Base-by-base conservation (phyloP, 306 rosid genomes). In the Quercus berberidifolia region DNA sequence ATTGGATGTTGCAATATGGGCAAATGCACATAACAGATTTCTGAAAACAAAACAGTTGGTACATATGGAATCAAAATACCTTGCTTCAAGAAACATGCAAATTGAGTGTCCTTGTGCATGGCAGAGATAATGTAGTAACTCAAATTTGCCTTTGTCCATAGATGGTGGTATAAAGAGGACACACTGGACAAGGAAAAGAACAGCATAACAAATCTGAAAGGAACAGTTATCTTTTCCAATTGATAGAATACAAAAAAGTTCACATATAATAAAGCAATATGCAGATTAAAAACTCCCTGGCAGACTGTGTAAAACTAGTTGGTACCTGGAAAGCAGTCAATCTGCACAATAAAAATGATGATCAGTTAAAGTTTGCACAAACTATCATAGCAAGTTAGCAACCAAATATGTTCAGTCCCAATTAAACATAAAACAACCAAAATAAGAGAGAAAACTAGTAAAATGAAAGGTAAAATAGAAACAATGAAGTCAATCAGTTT, bases 101-200 rank as follows among this genome's bases (percentile, higher is more conserved):
- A 95, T 73, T 93, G 98, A 95, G 91, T 98, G 93, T 90, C 81
- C 92, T 95, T n/a, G 99, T 93, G 87, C 94, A 92, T 52, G 99
- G 97, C 78, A 95, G 89, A 80, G 99, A 95, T 75, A 90, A 81
- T 71, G 96, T 91, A 69, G 90, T 52, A 35, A 95, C 96, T 23
- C 97, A 96, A 83, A 95, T 95, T 83, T 98, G 90, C 87, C 99
- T 83, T 88, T 93, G 96, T 38, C 98, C 96, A 88, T 86, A 88
- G 73, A 93, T 76, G 75, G 97, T 95, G n/a, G 98, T 95, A 87
- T 93, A 95, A 78, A 95, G 93, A 81, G 93, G 56, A 97, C 98
- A 83, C 99, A 95, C 98, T 95, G 84, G 75, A 74, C 43, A 46
- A 68, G 72, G 76, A 69, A 69, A 46, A 13, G 80, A 79, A 26